phyloP scores from a whole-genome alignment of 148 eudicot genomes.

The Rhododendron vialii region DNA sequence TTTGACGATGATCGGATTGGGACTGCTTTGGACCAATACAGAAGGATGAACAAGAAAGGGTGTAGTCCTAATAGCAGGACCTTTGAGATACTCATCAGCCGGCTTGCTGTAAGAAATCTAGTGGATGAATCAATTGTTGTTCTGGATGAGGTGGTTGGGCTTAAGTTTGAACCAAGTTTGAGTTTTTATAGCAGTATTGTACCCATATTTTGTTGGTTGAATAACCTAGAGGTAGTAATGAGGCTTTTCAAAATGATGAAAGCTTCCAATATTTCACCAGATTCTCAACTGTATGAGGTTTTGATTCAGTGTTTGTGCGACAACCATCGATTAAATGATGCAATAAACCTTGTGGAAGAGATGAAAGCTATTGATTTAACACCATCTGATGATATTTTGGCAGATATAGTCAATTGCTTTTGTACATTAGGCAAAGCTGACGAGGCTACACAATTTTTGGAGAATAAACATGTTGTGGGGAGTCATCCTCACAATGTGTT shows the following conservation, averaged over 20 bases:
- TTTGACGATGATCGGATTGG: slow-evolving; percentile 45
- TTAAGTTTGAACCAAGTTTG: slow-evolving; percentile 37
- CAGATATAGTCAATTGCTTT: slow-evolving; percentile 33
- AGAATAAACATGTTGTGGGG: slow-evolving; percentile 29
- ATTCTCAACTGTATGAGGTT: slow-evolving; percentile 31
- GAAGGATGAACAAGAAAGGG: slow-evolving; percentile 53
- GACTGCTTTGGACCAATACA: slow-evolving; percentile 57
- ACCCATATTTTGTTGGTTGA: slow-evolving; percentile 34
- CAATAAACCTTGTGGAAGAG: slow-evolving; percentile 40
- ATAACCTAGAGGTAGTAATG: slow-evolving; percentile 34
- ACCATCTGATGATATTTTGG: slow-evolving; percentile 32
- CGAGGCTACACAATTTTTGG: slow-evolving; percentile 43
- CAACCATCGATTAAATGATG: slow-evolving; percentile 35
- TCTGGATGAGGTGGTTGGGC: slow-evolving; percentile 43
- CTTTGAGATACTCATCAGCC: slow-evolving; percentile 49
- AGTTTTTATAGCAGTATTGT: slow-evolving; percentile 40
- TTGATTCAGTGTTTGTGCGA: slow-evolving; percentile 37
- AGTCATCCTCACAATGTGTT: slow-evolving; percentile 46
- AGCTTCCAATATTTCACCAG: slow-evolving; percentile 38
- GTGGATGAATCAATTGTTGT: slow-evolving; percentile 46
- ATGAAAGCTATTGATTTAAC: slow-evolving; percentile 35
- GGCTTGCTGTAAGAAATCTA: slow-evolving; percentile 32
- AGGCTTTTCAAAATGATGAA: slow-evolving; percentile 49
- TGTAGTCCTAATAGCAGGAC: slow-evolving; percentile 64
- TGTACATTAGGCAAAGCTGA: slow-evolving; percentile 34